A percentile compares a stretch with the other conserved stretches of the same genome.
Conservation (phyloP, 768 basidiomycete genomes). For the Mrakia hoshinonis region DNA sequence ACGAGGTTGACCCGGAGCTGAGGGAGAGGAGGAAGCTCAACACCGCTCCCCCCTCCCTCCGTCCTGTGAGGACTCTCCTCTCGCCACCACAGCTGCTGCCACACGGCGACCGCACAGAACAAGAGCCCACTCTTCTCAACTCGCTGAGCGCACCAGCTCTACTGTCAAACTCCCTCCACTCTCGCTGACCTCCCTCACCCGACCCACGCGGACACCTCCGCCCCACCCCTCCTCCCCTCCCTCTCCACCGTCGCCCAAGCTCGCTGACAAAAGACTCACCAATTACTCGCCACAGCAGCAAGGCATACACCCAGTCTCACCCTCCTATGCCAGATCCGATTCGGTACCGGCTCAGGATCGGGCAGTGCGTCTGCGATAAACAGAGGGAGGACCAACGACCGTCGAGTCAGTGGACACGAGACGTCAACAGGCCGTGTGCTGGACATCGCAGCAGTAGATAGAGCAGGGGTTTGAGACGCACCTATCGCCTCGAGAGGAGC, state of each 20-base stretch:
- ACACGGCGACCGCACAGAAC: neutral
- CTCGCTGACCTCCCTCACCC: too few relatives aligned
- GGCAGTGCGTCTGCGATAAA: constrained; percentile 16
- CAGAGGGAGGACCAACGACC: neutral
- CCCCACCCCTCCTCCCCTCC: neutral
- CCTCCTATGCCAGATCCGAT: constrained; percentile 11
- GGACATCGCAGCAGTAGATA: too few relatives aligned
- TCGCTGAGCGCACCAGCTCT: neutral
- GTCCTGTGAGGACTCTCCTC: too few relatives aligned
- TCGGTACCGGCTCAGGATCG: constrained; percentile 19
- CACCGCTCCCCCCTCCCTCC: too few relatives aligned
- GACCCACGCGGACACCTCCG: neutral
- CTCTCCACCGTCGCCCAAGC: neutral
- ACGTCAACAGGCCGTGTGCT: neutral
- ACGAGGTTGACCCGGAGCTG: neutral
- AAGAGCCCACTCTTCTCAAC: neutral
- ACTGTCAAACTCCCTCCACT: neutral
- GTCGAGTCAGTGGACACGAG: neutral
- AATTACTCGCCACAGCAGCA: constrained; percentile 6
- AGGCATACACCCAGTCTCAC: constrained; percentile 9
- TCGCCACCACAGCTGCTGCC: neutral
- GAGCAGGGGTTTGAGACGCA: too few relatives aligned
- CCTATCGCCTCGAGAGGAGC: neutral
- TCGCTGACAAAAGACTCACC: neutral
- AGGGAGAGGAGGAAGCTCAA: too few relatives aligned